A percentile compares a stretch with the other conserved stretches of the same genome.
Evolutionary conservation across 2,329 filamentous ascomycete genomes (phyloP).

Genomic region (Elsinoe perseae): DNA sequence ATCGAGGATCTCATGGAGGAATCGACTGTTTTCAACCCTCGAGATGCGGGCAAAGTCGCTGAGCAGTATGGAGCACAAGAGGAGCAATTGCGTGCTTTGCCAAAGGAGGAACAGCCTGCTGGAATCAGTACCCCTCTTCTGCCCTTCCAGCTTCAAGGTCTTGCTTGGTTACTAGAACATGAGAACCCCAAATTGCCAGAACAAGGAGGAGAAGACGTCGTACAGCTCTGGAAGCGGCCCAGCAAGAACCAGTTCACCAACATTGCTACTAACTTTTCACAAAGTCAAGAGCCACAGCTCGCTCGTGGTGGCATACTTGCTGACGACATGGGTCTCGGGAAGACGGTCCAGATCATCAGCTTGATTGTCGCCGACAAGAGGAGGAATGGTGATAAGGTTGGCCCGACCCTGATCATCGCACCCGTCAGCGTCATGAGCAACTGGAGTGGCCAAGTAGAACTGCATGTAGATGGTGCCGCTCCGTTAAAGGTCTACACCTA

Average conservation of each 20-base stretch:
- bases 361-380: constrained; percentile 55
- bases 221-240: constrained; percentile 69
- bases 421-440: constrained; percentile 86
- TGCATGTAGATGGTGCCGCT: constrained; percentile 59
- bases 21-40: constrained; percentile 60
- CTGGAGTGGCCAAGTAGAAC: constrained; percentile 71
- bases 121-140: constrained; percentile 60
- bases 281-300: constrained; percentile 50
- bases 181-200: constrained; percentile 62
- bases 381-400: constrained; percentile 25
- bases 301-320: constrained; percentile 77
- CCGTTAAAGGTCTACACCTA: constrained; percentile 63
- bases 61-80: constrained; percentile 67
- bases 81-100: constrained; percentile 61
- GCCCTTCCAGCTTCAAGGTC: constrained; percentile 71
- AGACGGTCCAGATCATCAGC: constrained; percentile 79
- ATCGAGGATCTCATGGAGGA: constrained; percentile 58
- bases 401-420: constrained; percentile 70
- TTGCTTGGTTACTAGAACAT: constrained; percentile 73
- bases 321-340: constrained; percentile 89
- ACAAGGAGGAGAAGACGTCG: constrained; percentile 50
- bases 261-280: constrained; percentile 63
- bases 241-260: constrained; percentile 48
- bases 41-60: constrained; percentile 55
- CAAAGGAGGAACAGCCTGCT: constrained; percentile 60